Percentiles rank a stretch among this genome's conserved stretches.
Conservation (phyloP, 2,329 filamentous ascomycete species). For the Hymenoscyphus albidus region DNA sequence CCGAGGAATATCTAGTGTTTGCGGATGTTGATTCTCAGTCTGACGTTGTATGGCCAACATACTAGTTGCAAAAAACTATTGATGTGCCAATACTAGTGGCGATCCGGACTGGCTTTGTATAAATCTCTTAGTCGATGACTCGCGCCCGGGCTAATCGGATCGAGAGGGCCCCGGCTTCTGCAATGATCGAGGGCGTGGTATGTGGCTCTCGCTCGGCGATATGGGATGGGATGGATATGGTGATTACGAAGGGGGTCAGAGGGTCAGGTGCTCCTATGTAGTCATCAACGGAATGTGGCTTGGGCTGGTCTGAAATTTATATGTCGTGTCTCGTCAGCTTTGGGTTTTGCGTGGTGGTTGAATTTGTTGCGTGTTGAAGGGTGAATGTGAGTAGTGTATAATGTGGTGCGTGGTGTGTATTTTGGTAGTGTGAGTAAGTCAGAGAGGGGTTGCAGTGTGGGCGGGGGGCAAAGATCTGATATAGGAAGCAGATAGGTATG, state of each 20-base stretch:
- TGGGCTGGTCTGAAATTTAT: background rate
- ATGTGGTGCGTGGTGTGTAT: background rate
- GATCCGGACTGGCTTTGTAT: conserved; percentile 6
- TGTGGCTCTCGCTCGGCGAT: background rate
- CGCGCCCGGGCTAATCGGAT: conserved; percentile 5
- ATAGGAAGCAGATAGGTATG: background rate
- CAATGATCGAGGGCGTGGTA: conserved; percentile 7
- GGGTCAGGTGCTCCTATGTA: conserved; percentile 6
- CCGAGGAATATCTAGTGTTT: conserved; percentile 8
- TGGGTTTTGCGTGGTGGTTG: background rate
- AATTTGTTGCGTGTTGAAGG: background rate
- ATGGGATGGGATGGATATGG: background rate
- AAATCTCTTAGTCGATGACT: conserved; percentile 6
- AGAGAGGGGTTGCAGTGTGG: background rate
- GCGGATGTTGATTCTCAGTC: conserved; percentile 7
- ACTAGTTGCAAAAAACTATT: background rate
- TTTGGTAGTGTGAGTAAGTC: background rate
- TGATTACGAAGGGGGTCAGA: conserved; percentile 8
- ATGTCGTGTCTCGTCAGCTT: background rate
- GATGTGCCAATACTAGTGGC: conserved; percentile 6
- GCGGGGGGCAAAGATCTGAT: conserved; percentile 1
- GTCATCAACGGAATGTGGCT: conserved; percentile 9
- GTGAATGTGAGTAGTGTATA: background rate
- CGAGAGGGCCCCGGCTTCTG: conserved; percentile 4
- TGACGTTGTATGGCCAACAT: conserved; percentile 13